Conservation (phyloP, 805 yeast species). For the Tanozyma kutaoensis region DNA sequence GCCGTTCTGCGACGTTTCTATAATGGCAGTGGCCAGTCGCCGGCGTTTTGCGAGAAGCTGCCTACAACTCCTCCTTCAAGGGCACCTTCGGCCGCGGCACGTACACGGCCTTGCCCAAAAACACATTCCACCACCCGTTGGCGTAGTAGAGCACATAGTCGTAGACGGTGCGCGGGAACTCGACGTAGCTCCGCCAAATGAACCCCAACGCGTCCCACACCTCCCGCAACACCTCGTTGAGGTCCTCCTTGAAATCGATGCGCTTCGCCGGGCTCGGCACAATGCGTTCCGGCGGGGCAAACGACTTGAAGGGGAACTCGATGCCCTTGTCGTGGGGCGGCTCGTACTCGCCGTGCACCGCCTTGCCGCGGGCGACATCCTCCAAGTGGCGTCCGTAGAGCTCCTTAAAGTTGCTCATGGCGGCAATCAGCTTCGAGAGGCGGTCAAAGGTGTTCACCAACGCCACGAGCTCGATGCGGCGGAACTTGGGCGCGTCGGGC, state of each 20-base stretch:
- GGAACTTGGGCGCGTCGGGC: constrained; percentile 38
- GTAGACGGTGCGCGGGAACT: constrained; percentile 55
- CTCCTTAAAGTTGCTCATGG: constrained; percentile 58
- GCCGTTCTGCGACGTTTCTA: no score
- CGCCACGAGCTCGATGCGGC: constrained; percentile 79
- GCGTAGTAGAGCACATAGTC: constrained; percentile 33
- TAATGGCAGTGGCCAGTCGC: no score
- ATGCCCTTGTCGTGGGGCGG: constrained; percentile 17
- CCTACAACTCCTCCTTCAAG: no score
- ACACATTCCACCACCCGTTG: constrained; percentile 55
- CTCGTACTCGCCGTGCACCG: constrained; percentile 28
- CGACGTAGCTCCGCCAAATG: constrained; percentile 49
- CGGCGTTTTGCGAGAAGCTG: no score
- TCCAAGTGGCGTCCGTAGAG: constrained; percentile 32
- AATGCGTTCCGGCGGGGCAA: constrained; percentile 1
- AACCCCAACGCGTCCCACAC: constrained; percentile 51
- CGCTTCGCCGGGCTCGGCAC: constrained; percentile 1
- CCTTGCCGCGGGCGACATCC: constrained; percentile 24
- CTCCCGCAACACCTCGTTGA: constrained; percentile 37
- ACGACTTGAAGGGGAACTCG: constrained; percentile 22
- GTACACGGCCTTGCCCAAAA: constrained; percentile 42
- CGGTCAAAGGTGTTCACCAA: constrained; percentile 88
- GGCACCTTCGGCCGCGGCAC: no score
- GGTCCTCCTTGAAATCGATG: constrained; percentile 21
- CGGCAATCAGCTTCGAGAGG: constrained; percentile 68